These are phyloP conservation scores for Microstegium vimineum DNA, from an alignment of 176 grass and related monocot species.

Conservation along the genomic window DNA sequence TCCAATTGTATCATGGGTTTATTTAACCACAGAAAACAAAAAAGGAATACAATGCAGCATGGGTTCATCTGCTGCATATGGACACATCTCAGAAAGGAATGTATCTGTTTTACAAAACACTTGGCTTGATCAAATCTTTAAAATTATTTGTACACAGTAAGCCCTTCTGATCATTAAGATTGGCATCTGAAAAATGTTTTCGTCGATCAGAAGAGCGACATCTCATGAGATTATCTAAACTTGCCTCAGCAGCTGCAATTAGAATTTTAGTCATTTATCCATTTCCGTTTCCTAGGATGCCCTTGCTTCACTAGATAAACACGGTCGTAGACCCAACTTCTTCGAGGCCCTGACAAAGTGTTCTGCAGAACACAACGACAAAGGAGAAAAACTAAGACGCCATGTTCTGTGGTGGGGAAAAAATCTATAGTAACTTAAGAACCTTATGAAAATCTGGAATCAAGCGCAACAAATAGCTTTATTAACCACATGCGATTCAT, in stretches of 20 bases:
- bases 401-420: not conserved
- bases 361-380: slow-evolving; percentile 33
- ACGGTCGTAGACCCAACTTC: slow-evolving; percentile 81
- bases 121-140: not conserved
- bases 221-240: not conserved
- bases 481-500: not conserved
- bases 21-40: not conserved
- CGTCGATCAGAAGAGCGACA: not conserved
- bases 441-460: not conserved
- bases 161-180: not conserved
- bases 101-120: slow-evolving; percentile 16
- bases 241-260: not conserved
- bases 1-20: not conserved
- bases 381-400: not conserved
- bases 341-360: slow-evolving; percentile 53
- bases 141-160: not conserved
- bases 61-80: not conserved
- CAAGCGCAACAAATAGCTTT: not conserved
- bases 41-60: not conserved
- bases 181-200: not conserved
- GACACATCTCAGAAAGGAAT: slow-evolving; percentile 16
- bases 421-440: not conserved
- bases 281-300: slow-evolving; percentile 32
- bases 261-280: slow-evolving; percentile 28
- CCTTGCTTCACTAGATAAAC: slow-evolving; percentile 72